Evolutionary conservation across 2,329 filamentous ascomycete genomes (phyloP), one percentile per base, ranked within the genome.

Genomic region (Colletotrichum sp.): DNA sequence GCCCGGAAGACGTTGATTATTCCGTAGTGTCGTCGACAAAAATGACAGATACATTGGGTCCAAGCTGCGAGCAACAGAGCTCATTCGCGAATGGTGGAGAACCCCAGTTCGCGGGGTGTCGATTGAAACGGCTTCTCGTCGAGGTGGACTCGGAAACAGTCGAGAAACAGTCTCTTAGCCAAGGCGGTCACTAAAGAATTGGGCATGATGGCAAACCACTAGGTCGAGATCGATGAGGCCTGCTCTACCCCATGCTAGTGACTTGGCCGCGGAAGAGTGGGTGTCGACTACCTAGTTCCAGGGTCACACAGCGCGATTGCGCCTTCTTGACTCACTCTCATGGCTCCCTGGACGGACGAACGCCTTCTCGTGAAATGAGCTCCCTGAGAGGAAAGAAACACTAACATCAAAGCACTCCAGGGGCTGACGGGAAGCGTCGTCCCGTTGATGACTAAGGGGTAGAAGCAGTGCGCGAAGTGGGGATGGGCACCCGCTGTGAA

Each of bases 41-140:
- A 68, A 68, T 63, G 69, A 49, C 63, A 75, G 39, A 44, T 63
- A 72, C 69, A 72, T 28, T 26, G 69, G 63, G 69, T 44, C 63
- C 69, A 57, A 72, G 55, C 69, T 63, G 52, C 18, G 36, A 32
- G 57, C 34, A 26, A 21, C 28, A 34, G 26, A 73, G 21, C 26
- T 59, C 26, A 64, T 74, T 64, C 59, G 65, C 30, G 30, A 24
- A 18, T n/a, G 34, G 10, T 6, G 4, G 18, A 36, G 69, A 28
- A 44, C 36, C 72, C 36, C 52, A 24, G 62, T 65, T 64, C 36
- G 18, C 15, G 49, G 64, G 44, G 9, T 32, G 60, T 49, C 18
- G 26, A 52, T 67, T 72, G 69, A 67, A 75, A 75, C 69, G 62
- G n/a, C 36, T 39, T 21, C 28, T 52, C 21, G 34, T 39, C 36